These are phyloP conservation scores for Fusarium xylarioides DNA, from an alignment of 2,329 filamentous ascomycete species.

Conservation along the genomic window DNA sequence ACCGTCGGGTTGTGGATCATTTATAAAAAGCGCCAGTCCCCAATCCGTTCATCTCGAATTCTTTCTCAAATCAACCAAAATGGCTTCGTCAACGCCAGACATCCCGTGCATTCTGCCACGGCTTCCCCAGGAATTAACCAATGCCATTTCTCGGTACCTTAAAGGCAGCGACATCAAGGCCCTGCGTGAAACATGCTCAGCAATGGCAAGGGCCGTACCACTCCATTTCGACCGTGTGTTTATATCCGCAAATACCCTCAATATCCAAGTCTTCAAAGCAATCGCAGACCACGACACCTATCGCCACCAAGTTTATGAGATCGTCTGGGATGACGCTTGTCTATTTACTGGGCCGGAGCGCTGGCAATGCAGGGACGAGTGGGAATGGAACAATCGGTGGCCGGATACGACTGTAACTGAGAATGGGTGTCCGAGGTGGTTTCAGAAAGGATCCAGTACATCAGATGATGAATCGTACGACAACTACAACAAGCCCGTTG, in stretches of 20 bases:
- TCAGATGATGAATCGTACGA: not conserved
- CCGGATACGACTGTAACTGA: not conserved
- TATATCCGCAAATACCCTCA: not conserved
- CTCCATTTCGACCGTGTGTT: not conserved
- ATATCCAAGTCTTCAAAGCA: not conserved
- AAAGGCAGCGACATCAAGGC: not conserved
- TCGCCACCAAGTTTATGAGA: not conserved
- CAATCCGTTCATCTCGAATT: not conserved
- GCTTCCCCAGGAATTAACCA: not conserved
- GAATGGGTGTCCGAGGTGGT: not conserved
- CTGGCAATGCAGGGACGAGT: not conserved
- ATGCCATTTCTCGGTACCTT: not conserved
- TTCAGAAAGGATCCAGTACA: not conserved
- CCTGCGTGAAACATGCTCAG: not conserved
- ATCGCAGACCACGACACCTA: not conserved
- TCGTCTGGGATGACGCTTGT: not conserved
- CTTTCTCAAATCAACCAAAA: not conserved
- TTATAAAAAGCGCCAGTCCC: not conserved
- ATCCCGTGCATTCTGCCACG: not conserved
- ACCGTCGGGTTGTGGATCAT: not conserved
- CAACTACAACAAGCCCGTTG: not conserved
- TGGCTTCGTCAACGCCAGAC: not conserved
- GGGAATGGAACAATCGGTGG: rapidly evolving
- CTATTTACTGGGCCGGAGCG: not conserved
- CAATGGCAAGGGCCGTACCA: not conserved